Conservation (phyloP, 106 monocot species). For the Gastrodia elata region DNA sequence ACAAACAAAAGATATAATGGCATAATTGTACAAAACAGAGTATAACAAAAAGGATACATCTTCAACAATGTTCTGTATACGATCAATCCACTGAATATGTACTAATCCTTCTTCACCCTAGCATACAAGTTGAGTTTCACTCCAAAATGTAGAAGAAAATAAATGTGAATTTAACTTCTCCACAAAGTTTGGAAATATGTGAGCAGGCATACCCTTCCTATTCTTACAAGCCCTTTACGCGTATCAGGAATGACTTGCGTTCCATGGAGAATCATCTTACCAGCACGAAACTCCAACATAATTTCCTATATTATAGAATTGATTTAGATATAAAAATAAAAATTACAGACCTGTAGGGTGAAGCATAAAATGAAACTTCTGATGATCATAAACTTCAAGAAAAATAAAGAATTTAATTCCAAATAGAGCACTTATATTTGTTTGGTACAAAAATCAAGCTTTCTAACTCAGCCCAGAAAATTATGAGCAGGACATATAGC, state of each 20-base stretch:
- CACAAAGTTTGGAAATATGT: neutral
- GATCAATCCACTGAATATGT: constrained; percentile 97
- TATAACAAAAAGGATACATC: constrained; percentile 50
- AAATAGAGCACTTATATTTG: neutral
- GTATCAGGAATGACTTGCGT: constrained; percentile 71
- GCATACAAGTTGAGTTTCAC: constrained; percentile 9
- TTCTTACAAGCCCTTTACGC: constrained; percentile 84
- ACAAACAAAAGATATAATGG: neutral
- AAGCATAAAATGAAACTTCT: neutral
- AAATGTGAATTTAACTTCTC: neutral
- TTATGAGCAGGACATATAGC: neutral
- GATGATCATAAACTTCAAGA: neutral
- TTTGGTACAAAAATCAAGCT: neutral
- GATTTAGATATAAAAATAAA: neutral
- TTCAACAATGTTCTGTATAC: constrained; percentile 46
- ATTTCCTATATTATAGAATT: constrained; percentile 43
- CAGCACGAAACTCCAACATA: constrained; percentile 90
- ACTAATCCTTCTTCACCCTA: constrained; percentile 95
- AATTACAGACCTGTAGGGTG: neutral
- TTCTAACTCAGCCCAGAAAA: neutral
- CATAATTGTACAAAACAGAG: neutral
- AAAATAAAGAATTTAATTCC: neutral
- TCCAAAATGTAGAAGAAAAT: neutral
- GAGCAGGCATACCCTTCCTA: constrained; percentile 59
- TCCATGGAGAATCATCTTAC: constrained; percentile 67